Conservation (phyloP, 352 stramenopile species). For the Phytophthora sojae region DNA sequence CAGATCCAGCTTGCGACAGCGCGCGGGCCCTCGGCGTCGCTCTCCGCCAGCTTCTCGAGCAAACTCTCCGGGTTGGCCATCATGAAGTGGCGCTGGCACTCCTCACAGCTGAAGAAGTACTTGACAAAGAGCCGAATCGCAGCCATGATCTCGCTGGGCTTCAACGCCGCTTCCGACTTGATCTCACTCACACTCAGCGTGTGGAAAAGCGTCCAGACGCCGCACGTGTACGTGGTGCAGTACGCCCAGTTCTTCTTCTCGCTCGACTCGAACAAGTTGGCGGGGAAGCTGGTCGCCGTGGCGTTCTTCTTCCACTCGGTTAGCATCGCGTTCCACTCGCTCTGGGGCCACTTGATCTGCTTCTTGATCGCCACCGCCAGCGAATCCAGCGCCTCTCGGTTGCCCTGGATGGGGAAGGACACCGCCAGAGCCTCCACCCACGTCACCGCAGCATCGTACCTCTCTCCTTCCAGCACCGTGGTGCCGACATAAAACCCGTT, state of each 20-base stretch:
- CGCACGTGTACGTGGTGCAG: constrained; percentile 83
- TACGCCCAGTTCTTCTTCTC: constrained; percentile 61
- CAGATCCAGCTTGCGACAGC: constrained; percentile 79
- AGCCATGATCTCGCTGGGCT: constrained; percentile 61
- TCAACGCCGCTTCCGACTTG: constrained; percentile 39
- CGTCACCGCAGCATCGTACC: constrained; percentile 61
- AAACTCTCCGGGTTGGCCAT: constrained; percentile 64
- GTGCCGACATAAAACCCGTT: constrained; percentile 79
- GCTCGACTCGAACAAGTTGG: constrained; percentile 58
- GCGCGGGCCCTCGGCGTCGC: constrained; percentile 47
- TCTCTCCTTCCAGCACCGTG: constrained; percentile 61
- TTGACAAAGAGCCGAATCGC: constrained; percentile 76
- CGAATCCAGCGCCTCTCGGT: constrained; percentile 53
- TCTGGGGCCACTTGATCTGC: constrained; percentile 51
- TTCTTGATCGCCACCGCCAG: constrained; percentile 48
- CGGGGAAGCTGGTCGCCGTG: constrained; percentile 59
- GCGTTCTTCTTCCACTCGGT: constrained; percentile 67
- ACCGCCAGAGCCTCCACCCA: constrained; percentile 69
- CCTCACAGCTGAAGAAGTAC: constrained; percentile 85
- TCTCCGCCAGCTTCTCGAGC: constrained; percentile 53
- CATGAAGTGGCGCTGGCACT: constrained; percentile 79
- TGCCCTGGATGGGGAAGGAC: constrained; percentile 72
- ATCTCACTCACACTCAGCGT: constrained; percentile 59
- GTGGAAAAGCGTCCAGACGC: constrained; percentile 84
- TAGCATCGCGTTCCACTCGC: constrained; percentile 60